These are phyloP conservation scores for Cryphonectria parasitica DNA, from an alignment of 2,329 filamentous ascomycete genomes.

Conservation along the genomic window DNA sequence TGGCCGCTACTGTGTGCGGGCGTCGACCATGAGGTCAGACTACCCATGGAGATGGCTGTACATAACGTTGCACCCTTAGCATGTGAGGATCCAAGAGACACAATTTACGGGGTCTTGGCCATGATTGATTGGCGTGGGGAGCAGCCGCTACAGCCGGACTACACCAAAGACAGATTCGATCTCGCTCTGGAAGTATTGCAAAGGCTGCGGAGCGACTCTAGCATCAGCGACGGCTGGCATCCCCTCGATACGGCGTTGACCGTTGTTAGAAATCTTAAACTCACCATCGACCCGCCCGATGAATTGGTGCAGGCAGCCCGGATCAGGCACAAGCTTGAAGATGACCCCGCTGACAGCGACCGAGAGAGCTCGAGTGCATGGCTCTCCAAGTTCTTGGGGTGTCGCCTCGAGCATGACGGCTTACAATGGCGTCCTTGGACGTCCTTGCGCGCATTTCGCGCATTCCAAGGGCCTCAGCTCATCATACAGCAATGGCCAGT, in stretches of 20 bases:
- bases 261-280: neutral
- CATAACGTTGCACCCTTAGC: neutral
- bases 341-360: neutral
- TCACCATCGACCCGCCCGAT: neutral
- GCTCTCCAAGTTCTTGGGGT: neutral
- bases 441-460: neutral
- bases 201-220: neutral
- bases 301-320: neutral
- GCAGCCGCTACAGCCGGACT: conserved; percentile 11
- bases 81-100: conserved; percentile 17
- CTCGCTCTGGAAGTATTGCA: neutral
- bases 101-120: conserved; percentile 2
- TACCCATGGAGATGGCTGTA: neutral
- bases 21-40: neutral
- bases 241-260: neutral
- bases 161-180: neutral
- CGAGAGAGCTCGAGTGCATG: neutral
- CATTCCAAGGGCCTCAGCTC: too few relatives aligned
- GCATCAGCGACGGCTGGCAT: neutral
- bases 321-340: neutral
- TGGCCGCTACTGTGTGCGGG: neutral
- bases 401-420: neutral
- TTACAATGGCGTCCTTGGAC: neutral
- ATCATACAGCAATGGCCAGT: neutral
- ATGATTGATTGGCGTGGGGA: neutral